Evolutionary conservation across 345 rosid genomes (phyloP).

Genomic region (Alliaria petiolata): DNA sequence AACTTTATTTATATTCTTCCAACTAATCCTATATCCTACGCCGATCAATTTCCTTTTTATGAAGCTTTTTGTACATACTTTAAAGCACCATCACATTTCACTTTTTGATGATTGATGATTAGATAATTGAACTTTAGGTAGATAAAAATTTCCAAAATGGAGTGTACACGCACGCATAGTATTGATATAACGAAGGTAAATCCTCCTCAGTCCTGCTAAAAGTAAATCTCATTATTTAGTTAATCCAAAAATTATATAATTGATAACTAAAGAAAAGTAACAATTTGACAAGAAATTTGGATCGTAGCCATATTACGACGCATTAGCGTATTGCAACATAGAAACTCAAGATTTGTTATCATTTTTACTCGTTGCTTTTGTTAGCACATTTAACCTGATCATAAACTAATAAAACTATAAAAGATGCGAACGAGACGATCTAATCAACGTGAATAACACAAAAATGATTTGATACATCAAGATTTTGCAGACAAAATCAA

Average conservation of each 20-base stretch:
- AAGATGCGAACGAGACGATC: neutral
- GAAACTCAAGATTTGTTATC: neutral
- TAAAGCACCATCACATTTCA: neutral
- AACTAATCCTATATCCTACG: neutral
- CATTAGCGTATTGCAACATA: neutral
- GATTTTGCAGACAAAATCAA: neutral
- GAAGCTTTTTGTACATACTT: neutral
- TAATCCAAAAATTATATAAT: neutral
- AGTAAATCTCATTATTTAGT: neutral
- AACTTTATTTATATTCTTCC: neutral
- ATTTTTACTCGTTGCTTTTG: neutral
- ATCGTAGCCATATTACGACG: neutral
- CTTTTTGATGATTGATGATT: slow-evolving; percentile 9
- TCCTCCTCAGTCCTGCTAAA: neutral
- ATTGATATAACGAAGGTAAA: neutral
- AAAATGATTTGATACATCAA: neutral
- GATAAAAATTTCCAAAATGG: neutral
- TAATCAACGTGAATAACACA: neutral
- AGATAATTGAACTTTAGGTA: neutral
- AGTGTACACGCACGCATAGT: neutral
- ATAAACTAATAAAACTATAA: too few species aligned
- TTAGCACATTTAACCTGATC: neutral
- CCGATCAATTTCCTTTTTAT: neutral
- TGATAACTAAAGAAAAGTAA: neutral
- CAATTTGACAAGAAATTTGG: neutral